Base-by-base conservation (phyloP, 2,329 filamentous ascomycete genomes). In the Emmonsiellopsis sp. region DNA sequence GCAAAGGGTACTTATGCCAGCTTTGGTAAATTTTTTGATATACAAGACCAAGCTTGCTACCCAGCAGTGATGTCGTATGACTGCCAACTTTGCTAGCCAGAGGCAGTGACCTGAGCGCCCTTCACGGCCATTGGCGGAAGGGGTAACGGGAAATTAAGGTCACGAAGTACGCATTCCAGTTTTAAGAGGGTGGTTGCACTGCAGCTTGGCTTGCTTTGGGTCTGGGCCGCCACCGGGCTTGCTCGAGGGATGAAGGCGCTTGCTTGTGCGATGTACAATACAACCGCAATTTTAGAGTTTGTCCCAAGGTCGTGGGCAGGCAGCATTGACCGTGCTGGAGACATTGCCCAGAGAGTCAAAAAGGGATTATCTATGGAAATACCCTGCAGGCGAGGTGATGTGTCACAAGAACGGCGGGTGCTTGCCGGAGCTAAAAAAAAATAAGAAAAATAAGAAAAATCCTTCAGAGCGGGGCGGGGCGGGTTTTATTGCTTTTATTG, bases 331-430 rank as follows among this genome's bases (percentile, higher is more conserved):
- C 21, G 32, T 5, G 36, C 40, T 40, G 17, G 46, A 39, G 34
- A 8, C 17, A 49, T 36, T 36, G 14, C 36, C 21, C n/a, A 33
- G 5, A 36, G 32, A 39, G 46, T 49, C 46, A 49, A 39, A 49
- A 39, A 39, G 17, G 36, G 14, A 39, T 49, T 40, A 27, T 49
- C 10, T 40, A 32, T 49, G 14, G 40, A 32, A 39, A 49, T 49
- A 9, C 17, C 46, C 36, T 49, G 46, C 34, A 40, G 46, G 14
- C 11, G 9, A n/a, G 34, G 17, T 49, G 46, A 49, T n/a, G 46
- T 49, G 27, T 49, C 46, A 49, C 46, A 31, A 49, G 46, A 49
- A 49, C 46, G 46, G 46, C 46, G 33, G 45, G 32, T 48, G 13
- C 45, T 48, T 48, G 33, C 45, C n/a, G 33, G 11, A 27, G 34